Conservation (phyloP, 225 moss, liverwort and hornwort species). For the Polytrichum commune region DNA sequence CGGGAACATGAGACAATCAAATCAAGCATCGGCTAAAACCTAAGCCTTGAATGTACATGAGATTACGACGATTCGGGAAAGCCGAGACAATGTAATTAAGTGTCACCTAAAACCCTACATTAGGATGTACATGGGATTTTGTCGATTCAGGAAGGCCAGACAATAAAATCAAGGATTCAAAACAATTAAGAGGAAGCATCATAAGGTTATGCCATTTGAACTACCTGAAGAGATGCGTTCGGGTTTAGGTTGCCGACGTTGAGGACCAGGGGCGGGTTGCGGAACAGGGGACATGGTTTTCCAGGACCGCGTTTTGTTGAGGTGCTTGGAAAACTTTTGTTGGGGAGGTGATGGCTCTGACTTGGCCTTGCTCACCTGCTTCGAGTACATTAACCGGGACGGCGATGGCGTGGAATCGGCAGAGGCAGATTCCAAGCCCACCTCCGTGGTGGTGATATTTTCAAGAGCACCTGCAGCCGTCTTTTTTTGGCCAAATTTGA, state of each 20-base stretch:
- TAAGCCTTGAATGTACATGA: not conserved
- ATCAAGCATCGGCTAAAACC: not conserved
- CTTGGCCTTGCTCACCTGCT: slow-evolving; percentile 29
- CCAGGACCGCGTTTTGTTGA: slow-evolving; percentile 28
- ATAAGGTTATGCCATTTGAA: not conserved
- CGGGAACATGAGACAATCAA: not conserved
- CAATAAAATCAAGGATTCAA: not conserved
- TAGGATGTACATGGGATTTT: not conserved
- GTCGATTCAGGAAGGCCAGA: slow-evolving; percentile 1
- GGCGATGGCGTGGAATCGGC: slow-evolving; percentile 26
- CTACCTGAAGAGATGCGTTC: not conserved
- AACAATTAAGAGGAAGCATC: too few species aligned
- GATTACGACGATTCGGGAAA: not conserved
- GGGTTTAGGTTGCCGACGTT: not conserved
- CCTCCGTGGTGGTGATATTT: slow-evolving; percentile 23
- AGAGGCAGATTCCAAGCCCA: slow-evolving; percentile 25
- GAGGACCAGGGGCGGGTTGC: not conserved
- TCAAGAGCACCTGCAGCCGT: slow-evolving; percentile 35
- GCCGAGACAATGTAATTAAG: too few species aligned
- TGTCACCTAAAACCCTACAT: not conserved
- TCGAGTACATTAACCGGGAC: slow-evolving; percentile 19
- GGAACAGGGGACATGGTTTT: slow-evolving; percentile 9
- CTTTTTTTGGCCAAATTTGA: slow-evolving; percentile 64
- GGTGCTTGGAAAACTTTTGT: slow-evolving; percentile 37
- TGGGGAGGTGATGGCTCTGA: slow-evolving; percentile 33